phyloP scores from a whole-genome alignment of 768 basidiomycete genomes.

The Tephrocybe sp. region DNA sequence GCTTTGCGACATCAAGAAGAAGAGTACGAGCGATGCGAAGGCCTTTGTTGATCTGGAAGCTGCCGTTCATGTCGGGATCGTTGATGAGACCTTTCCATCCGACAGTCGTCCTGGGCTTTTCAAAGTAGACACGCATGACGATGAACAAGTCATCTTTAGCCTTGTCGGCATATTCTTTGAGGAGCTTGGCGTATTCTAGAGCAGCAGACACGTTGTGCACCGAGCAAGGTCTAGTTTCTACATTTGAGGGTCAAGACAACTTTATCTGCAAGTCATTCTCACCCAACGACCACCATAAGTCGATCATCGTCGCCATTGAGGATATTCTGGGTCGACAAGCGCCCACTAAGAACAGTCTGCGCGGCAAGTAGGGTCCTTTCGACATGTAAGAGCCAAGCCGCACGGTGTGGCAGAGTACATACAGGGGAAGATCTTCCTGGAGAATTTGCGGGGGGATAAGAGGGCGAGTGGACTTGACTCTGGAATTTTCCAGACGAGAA shows the following conservation, averaged over 20 bases:
- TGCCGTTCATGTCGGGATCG: slow-evolving; percentile 90
- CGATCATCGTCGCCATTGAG: slow-evolving; percentile 88
- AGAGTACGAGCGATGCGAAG: slow-evolving; percentile 84
- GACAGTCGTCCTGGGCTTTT: slow-evolving; percentile 93
- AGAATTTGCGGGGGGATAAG: slow-evolving; percentile 94
- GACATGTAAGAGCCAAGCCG: slow-evolving; percentile 8
- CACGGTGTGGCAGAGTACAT: slow-evolving; percentile 24
- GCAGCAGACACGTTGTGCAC: slow-evolving; percentile 89
- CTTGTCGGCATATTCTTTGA: slow-evolving; percentile 75
- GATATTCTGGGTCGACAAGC: slow-evolving; percentile 73
- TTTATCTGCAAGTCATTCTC: slow-evolving; percentile 20
- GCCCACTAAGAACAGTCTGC: slow-evolving; percentile 86
- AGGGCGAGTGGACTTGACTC: slow-evolving; percentile 84
- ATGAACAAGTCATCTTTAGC: slow-evolving; percentile 87
- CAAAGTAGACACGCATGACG: slow-evolving; percentile 98
- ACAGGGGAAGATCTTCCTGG: slow-evolving; percentile 91
- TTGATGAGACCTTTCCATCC: slow-evolving; percentile 99
- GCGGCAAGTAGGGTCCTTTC: slow-evolving; percentile 73
- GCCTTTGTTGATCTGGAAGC: slow-evolving; percentile 96
- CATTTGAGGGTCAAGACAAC: background rate
- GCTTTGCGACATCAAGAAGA: slow-evolving; percentile 82
- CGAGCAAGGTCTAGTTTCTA: slow-evolving; percentile 74
- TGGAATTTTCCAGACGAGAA: slow-evolving; percentile 77
- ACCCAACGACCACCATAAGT: slow-evolving; percentile 90
- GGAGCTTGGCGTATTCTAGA: slow-evolving; percentile 78